Percentiles rank a stretch among this genome's conserved stretches.
phyloP scores from a whole-genome alignment of 495 filamentous ascomycete species.

The Cladorrhinum samala region DNA sequence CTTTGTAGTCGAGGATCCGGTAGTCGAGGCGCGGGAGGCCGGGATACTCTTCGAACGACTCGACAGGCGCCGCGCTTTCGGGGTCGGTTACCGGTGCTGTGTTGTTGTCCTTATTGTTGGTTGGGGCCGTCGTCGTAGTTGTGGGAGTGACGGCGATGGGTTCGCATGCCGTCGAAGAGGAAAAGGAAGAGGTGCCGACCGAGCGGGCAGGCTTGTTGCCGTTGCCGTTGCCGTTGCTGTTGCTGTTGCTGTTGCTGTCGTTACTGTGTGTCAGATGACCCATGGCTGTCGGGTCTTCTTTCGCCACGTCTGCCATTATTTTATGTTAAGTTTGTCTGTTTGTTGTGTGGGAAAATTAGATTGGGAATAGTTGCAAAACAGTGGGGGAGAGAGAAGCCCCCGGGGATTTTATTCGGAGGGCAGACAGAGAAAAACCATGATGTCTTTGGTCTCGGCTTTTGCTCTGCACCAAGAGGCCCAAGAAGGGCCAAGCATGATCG shows the following conservation, averaged over 20 bases:
- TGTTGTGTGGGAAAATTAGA: too few species aligned
- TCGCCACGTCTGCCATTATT: background rate
- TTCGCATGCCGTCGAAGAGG: background rate
- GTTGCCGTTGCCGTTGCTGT: too few species aligned
- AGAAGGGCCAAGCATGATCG: background rate
- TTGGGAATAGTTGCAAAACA: background rate
- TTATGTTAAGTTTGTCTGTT: too few species aligned
- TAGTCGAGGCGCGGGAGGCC: conserved; percentile 39
- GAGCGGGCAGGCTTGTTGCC: too few species aligned
- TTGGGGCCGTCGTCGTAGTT: background rate
- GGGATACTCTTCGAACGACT: conserved; percentile 8
- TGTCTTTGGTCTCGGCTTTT: background rate
- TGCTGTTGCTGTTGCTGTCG: too few species aligned
- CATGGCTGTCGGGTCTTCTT: background rate
- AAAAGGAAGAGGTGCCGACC: background rate
- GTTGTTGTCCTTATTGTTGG: background rate
- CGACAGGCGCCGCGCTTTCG: background rate
- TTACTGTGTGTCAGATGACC: too few species aligned
- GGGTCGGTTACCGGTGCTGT: background rate
- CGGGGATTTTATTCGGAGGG: background rate
- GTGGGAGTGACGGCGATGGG: too few species aligned
- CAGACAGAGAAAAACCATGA: too few species aligned
- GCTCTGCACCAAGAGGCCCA: background rate
- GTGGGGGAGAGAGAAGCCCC: background rate
- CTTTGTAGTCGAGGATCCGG: conserved; percentile 38